A percentile compares a stretch with the other conserved stretches of the same genome.
These are phyloP conservation scores for Ceratocystis ficicola DNA, from an alignment of 2,329 filamentous ascomycete genomes.

Conservation along the genomic window DNA sequence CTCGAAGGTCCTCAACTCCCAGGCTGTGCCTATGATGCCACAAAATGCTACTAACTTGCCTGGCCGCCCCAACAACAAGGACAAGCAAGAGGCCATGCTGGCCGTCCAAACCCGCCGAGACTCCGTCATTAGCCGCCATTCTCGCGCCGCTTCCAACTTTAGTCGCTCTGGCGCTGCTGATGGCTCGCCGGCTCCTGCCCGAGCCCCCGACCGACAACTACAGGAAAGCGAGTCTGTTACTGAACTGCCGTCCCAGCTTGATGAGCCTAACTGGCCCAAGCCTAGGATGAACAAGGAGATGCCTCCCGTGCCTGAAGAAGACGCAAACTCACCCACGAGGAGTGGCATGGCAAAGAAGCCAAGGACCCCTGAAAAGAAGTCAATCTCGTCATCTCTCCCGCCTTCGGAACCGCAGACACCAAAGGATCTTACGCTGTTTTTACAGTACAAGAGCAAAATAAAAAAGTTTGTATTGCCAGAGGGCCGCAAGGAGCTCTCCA, in stretches of 20 bases:
- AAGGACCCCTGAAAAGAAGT: constrained; percentile 20
- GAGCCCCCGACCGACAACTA: constrained; percentile 13
- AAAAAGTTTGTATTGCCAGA: constrained; percentile 89
- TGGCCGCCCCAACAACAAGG: constrained; percentile 56
- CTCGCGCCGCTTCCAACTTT: constrained; percentile 37
- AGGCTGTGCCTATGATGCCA: constrained; percentile 73
- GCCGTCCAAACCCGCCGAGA: constrained; percentile 47
- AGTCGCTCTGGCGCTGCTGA: constrained; percentile 28
- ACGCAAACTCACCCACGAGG: neutral
- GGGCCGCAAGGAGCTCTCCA: constrained; percentile 70
- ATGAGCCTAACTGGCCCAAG: constrained; percentile 10
- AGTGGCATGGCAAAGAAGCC: constrained; percentile 23
- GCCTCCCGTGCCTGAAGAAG: constrained; percentile 16
- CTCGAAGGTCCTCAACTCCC: constrained; percentile 76
- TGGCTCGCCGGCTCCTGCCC: constrained; percentile 11
- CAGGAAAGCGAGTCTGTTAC: constrained; percentile 20
- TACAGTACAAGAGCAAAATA: constrained; percentile 94
- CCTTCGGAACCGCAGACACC: constrained; percentile 51
- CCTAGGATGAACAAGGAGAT: constrained; percentile 9
- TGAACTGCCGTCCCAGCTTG: neutral
- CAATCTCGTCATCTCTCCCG: constrained; percentile 35
- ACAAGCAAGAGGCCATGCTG: constrained; percentile 65
- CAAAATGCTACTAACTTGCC: constrained; percentile 72
- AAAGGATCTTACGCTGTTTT: constrained; percentile 83
- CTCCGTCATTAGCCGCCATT: constrained; percentile 31